Percentiles rank a stretch among this genome's conserved stretches.
These are phyloP conservation scores for Leccinum huronense DNA, from an alignment of 1,284 basidiomycete species.

Conservation along the genomic window DNA sequence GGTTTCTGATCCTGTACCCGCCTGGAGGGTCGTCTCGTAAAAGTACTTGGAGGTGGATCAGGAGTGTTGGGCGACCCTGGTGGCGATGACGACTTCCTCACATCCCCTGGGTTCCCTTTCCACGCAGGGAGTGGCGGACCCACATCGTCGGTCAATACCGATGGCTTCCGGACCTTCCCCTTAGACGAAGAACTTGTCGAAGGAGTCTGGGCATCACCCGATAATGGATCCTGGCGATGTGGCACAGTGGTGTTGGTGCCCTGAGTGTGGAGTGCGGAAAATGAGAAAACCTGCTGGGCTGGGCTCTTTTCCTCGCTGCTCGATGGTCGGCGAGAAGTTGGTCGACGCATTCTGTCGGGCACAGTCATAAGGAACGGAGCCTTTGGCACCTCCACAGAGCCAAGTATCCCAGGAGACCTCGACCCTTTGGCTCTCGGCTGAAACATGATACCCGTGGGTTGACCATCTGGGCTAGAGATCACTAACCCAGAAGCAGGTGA, in stretches of 20 bases:
- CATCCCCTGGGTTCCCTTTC: constrained; percentile 32
- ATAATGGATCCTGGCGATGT: constrained; percentile 29
- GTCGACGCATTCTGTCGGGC: constrained; percentile 30
- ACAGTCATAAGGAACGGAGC: constrained; percentile 37
- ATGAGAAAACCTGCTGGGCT: constrained; percentile 29
- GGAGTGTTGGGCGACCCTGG: constrained; percentile 34
- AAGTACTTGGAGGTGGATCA: constrained; percentile 29
- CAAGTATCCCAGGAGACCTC: constrained; percentile 19
- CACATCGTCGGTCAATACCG: constrained; percentile 33
- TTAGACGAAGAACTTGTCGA: constrained; percentile 16
- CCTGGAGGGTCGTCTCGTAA: constrained; percentile 31
- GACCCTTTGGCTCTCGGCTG: constrained; percentile 63
- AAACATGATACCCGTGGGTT: constrained; percentile 93
- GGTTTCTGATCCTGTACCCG: constrained; percentile 33
- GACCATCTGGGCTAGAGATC: constrained; percentile 90
- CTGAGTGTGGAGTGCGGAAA: constrained; percentile 37
- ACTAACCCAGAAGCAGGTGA: constrained; percentile 86
- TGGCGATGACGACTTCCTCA: constrained; percentile 37
- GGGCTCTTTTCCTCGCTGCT: constrained; percentile 29
- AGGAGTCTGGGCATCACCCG: constrained; percentile 22
- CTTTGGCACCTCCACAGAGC: constrained; percentile 30
- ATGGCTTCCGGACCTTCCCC: constrained; percentile 30
- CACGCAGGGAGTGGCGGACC: constrained; percentile 21
- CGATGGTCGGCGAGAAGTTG: constrained; percentile 32
- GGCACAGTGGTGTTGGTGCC: constrained; percentile 16